Conservation (phyloP, 2,329 filamentous ascomycete species). For the Cryphonectria japonica region DNA sequence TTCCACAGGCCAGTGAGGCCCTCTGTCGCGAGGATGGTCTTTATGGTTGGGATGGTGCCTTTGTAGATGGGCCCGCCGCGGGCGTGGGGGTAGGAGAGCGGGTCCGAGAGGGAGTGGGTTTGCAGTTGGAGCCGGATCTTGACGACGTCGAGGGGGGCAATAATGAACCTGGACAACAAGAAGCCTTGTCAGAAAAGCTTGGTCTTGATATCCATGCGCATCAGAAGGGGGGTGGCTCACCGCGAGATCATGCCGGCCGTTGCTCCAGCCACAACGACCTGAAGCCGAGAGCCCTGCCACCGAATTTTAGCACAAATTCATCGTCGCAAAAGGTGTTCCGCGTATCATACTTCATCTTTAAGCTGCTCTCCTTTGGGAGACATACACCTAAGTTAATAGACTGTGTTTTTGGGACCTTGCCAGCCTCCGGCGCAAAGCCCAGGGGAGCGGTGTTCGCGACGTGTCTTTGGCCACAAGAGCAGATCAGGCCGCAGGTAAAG, state of each 20-base stretch:
- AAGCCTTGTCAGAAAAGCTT: neutral
- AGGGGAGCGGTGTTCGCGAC: neutral
- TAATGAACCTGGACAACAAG: conserved; percentile 70
- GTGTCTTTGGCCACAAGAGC: neutral
- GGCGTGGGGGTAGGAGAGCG: conserved; percentile 58
- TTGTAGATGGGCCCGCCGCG: conserved; percentile 64
- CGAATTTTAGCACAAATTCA: neutral
- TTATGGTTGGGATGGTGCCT: conserved; percentile 76
- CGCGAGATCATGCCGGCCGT: conserved; percentile 85
- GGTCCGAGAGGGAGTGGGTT: conserved; percentile 79
- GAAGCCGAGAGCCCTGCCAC: conserved; percentile 57
- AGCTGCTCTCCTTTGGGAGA: conserved; percentile 50
- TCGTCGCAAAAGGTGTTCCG: neutral
- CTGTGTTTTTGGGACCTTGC: neutral
- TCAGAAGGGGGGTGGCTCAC: conserved; percentile 49
- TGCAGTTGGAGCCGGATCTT: conserved; percentile 98
- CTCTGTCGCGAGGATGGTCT: conserved; percentile 77
- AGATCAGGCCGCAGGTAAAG: neutral
- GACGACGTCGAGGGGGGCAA: conserved; percentile 94
- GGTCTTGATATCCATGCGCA: neutral
- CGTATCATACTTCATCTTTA: conserved; percentile 59
- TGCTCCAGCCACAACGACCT: conserved; percentile 60
- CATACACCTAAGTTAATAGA: conserved; percentile 44
- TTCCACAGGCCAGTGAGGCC: conserved; percentile 92
- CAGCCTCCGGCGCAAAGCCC: neutral